Conservation (phyloP, 148 eudicot species). For the Rhododendron kiyosumense region DNA sequence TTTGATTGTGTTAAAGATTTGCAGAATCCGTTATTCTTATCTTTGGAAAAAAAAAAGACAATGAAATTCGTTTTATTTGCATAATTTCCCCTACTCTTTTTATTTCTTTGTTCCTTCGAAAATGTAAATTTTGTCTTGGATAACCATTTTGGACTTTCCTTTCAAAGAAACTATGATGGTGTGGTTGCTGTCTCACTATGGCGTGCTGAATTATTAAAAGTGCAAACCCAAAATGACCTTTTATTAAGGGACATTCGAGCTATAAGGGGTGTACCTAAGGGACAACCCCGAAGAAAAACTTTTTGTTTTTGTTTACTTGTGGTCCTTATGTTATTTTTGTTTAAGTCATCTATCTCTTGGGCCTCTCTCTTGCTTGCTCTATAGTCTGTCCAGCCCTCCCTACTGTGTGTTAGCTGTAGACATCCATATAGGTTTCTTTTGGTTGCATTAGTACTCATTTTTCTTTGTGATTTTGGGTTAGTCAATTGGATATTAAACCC, state of each 20-base stretch:
- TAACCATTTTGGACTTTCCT: background rate
- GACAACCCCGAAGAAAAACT: background rate
- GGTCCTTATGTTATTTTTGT: background rate
- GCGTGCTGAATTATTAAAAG: background rate
- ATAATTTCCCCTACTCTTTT: background rate
- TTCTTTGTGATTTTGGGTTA: constrained; percentile 8
- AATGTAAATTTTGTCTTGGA: background rate
- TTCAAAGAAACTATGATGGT: background rate
- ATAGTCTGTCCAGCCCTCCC: background rate
- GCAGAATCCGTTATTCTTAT: background rate
- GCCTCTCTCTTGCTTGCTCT: background rate
- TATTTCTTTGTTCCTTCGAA: background rate
- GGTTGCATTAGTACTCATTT: constrained; percentile 4
- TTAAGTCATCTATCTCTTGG: background rate
- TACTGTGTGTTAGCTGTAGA: background rate
- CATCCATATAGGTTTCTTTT: background rate
- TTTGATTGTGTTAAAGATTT: background rate
- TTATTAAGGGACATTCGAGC: background rate
- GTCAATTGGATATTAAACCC: constrained; percentile 49
- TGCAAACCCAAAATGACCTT: background rate
- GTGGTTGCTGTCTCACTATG: background rate
- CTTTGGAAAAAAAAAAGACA: background rate
- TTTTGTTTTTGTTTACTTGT: background rate
- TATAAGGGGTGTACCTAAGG: background rate
- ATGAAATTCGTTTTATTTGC: background rate